Conservation (phyloP, 176 grass and related monocot species). For the Avena insularis region DNA sequence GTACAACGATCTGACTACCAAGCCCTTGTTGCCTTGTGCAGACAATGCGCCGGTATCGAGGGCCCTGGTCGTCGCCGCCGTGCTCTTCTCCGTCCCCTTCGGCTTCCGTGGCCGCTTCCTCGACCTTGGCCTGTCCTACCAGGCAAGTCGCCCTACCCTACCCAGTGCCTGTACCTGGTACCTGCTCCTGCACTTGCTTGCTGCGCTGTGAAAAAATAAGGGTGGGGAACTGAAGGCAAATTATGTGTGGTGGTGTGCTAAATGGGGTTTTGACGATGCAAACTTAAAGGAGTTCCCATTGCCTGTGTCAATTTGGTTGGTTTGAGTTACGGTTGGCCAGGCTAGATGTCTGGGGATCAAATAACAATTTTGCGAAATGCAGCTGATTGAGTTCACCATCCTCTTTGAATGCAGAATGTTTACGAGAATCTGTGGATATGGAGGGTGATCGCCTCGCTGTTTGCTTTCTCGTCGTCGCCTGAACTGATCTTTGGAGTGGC, state of each 20-base stretch:
- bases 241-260: neutral
- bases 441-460: slow-evolving; percentile 66
- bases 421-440: slow-evolving; percentile 70
- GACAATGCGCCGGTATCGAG: slow-evolving; percentile 92
- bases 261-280: slow-evolving; percentile 15
- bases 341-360: neutral
- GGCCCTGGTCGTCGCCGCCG: slow-evolving; percentile 66
- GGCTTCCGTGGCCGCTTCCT: slow-evolving; percentile 63
- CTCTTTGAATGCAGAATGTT: slow-evolving; percentile 62
- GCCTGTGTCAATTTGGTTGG: neutral
- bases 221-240: neutral
- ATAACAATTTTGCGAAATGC: neutral
- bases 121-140: slow-evolving; percentile 80
- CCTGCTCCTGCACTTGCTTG: neutral
- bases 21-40: slow-evolving; percentile 31
- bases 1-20: neutral
- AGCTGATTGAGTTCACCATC: neutral
- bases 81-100: slow-evolving; percentile 71
- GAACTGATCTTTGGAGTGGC: slow-evolving; percentile 86
- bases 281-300: neutral
- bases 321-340: neutral
- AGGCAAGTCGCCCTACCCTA: slow-evolving; percentile 51
- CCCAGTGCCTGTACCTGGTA: neutral
- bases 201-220: slow-evolving; percentile 12
- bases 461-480: slow-evolving; percentile 77